Percentiles rank a stretch among this genome's conserved stretches.
phyloP scores from a whole-genome alignment of 495 filamentous ascomycete genomes.

The Podospora tetraspora region DNA sequence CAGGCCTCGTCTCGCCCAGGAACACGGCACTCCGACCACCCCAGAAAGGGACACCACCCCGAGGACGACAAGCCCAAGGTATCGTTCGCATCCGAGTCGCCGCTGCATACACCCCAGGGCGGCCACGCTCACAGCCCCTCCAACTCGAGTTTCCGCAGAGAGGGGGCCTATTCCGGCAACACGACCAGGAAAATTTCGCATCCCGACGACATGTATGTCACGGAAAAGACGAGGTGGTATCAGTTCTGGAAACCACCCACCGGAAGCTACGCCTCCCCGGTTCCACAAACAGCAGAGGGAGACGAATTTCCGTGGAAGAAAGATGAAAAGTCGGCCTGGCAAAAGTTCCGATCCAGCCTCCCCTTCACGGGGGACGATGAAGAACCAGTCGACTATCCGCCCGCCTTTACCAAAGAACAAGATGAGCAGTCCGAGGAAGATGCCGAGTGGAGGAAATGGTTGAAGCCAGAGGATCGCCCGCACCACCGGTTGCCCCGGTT shows the following conservation, averaged over 20 bases:
- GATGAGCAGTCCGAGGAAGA: slow-evolving; percentile 58
- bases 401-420: slow-evolving; percentile 62
- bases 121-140: slow-evolving; percentile 35
- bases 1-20: slow-evolving; percentile 21
- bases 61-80: slow-evolving; percentile 25
- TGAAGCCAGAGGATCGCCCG: slow-evolving; percentile 75
- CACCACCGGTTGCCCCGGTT: slow-evolving; percentile 80
- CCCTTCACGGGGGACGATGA: slow-evolving; percentile 37
- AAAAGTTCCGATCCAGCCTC: slow-evolving; percentile 38
- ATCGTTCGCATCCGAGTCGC: slow-evolving; percentile 32
- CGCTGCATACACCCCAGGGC: slow-evolving; percentile 18
- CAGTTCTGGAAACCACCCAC: slow-evolving; percentile 52
- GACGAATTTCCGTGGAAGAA: slow-evolving; percentile 36
- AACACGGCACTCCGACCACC: slow-evolving; percentile 27
- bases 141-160: slow-evolving; percentile 28
- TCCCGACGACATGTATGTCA: slow-evolving; percentile 39
- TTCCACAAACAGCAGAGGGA: slow-evolving; percentile 45
- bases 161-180: slow-evolving; percentile 33
- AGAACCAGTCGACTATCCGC: slow-evolving; percentile 56
- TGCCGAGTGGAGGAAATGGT: slow-evolving; percentile 79
- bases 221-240: slow-evolving; percentile 43
- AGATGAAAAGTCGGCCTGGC: slow-evolving; percentile 40
- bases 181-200: slow-evolving; percentile 42
- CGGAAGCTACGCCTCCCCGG: slow-evolving; percentile 48
- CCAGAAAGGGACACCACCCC: slow-evolving; percentile 13